These are phyloP conservation scores for Aspergillus tamarii DNA, from an alignment of 2,329 filamentous ascomycete species.

Conservation along the genomic window DNA sequence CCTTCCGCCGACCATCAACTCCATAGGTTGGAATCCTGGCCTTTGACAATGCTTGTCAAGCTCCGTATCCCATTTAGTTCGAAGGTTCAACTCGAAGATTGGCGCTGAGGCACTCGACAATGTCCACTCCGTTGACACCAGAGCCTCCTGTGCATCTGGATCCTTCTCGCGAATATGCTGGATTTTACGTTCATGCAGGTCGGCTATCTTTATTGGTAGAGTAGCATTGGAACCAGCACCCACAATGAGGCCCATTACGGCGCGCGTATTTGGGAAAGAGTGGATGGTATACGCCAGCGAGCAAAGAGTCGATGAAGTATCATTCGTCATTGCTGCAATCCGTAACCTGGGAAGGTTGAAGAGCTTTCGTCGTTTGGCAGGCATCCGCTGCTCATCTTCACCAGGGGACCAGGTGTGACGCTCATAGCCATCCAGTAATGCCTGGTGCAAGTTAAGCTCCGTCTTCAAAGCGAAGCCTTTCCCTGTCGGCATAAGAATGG, in stretches of 20 bases:
- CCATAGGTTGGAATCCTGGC: conserved; percentile 75
- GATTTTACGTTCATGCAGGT: conserved; percentile 65
- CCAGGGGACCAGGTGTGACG: conserved; percentile 46
- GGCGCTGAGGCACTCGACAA: conserved; percentile 71
- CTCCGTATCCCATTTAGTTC: conserved; percentile 68
- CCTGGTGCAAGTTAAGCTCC: conserved; percentile 38
- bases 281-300: conserved; percentile 72
- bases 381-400: conserved; percentile 22
- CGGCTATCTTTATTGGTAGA: conserved; percentile 65
- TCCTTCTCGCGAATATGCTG: conserved; percentile 47
- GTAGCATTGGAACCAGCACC: conserved; percentile 79
- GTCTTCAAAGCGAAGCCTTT: conserved; percentile 52
- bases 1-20: conserved; percentile 76
- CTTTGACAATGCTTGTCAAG: conserved; percentile 66
- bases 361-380: conserved; percentile 33
- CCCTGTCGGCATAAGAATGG: conserved; percentile 56
- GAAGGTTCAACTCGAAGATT: conserved; percentile 61
- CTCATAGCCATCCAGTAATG: conserved; percentile 41
- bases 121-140: conserved; percentile 80
- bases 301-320: conserved; percentile 76
- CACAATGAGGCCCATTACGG: conserved; percentile 75
- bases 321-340: conserved; percentile 75
- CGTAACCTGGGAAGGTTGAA: conserved; percentile 62
- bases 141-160: conserved; percentile 59
- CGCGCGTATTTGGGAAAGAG: conserved; percentile 60